A percentile compares a stretch with the other conserved stretches of the same genome.
phyloP scores from a whole-genome alignment of 352 stramenopile species.

The Plasmopara viticola region DNA sequence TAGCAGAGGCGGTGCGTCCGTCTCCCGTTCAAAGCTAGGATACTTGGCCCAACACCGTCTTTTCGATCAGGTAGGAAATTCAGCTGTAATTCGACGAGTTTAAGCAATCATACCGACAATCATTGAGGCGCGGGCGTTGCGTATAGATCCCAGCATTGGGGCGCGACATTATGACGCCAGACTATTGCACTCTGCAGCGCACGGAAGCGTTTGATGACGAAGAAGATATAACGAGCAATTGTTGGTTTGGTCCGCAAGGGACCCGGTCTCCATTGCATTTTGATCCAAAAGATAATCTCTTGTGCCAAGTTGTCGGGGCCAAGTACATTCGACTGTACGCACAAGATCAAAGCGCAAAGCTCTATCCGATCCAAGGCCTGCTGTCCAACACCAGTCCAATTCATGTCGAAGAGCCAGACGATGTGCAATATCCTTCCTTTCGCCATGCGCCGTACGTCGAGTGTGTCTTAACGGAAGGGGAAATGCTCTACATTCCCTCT shows the following conservation, averaged over 20 bases:
- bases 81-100: neutral
- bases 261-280: slow-evolving; percentile 87
- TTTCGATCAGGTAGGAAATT: slow-evolving; percentile 74
- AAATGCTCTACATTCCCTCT: slow-evolving; percentile 87
- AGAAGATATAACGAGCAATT: slow-evolving; percentile 72
- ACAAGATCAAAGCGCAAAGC: slow-evolving; percentile 48
- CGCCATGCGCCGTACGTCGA: slow-evolving; percentile 47
- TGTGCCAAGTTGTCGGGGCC: slow-evolving; percentile 78
- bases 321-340: slow-evolving; percentile 85
- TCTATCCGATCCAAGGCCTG: slow-evolving; percentile 81
- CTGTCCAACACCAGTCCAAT: slow-evolving; percentile 84
- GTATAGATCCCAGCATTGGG: slow-evolving; percentile 70
- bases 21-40: slow-evolving; percentile 21
- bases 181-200: slow-evolving; percentile 81
- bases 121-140: slow-evolving; percentile 7
- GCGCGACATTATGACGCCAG: slow-evolving; percentile 76
- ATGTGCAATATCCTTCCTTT: slow-evolving; percentile 49
- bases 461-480: slow-evolving; percentile 56
- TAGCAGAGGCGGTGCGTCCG: neutral
- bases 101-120: slow-evolving; percentile 3
- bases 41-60: slow-evolving; percentile 88
- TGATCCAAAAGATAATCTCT: slow-evolving; percentile 86
- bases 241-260: slow-evolving; percentile 76
- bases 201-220: slow-evolving; percentile 32
- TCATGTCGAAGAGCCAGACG: slow-evolving; percentile 46